A percentile compares a stretch with the other conserved stretches of the same genome.
Conservation (phyloP, 345 rosid species). For the Syzygium aromaticum region DNA sequence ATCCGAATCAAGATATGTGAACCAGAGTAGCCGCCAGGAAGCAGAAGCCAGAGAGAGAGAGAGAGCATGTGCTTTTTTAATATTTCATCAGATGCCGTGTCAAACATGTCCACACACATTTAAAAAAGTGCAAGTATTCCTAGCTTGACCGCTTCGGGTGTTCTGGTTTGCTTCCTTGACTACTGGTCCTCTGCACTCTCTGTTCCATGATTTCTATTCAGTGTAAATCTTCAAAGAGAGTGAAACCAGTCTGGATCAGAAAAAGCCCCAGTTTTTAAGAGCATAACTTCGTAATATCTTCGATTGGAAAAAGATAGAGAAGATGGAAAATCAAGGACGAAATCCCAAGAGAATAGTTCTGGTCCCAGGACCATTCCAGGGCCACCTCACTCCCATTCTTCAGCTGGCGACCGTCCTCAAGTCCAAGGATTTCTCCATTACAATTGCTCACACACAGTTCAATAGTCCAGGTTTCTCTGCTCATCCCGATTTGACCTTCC, state of each 20-base stretch:
- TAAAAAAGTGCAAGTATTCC: not conserved
- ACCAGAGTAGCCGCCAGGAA: not conserved
- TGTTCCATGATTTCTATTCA: not conserved
- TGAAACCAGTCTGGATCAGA: not conserved
- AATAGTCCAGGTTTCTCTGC: constrained; percentile 19
- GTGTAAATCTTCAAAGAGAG: not conserved
- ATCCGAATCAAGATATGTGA: not conserved
- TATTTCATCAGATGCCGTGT: not conserved
- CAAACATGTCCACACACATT: not conserved
- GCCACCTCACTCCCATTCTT: constrained; percentile 68
- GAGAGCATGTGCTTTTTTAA: not conserved
- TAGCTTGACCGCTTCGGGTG: not conserved
- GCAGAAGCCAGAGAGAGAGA: not conserved
- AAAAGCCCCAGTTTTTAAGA: not conserved
- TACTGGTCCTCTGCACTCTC: not conserved
- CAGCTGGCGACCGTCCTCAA: constrained; percentile 51
- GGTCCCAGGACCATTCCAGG: constrained; percentile 52
- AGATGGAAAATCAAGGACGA: not conserved
- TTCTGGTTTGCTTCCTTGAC: not conserved
- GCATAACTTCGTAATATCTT: not conserved
- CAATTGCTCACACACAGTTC: constrained; percentile 30
- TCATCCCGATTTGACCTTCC: constrained; percentile 29
- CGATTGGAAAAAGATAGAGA: not conserved
- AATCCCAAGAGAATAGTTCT: constrained; percentile 21
- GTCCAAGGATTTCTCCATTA: constrained; percentile 47